Conservation (phyloP, 495 filamentous ascomycete genomes). For the Patellaria atrata region DNA sequence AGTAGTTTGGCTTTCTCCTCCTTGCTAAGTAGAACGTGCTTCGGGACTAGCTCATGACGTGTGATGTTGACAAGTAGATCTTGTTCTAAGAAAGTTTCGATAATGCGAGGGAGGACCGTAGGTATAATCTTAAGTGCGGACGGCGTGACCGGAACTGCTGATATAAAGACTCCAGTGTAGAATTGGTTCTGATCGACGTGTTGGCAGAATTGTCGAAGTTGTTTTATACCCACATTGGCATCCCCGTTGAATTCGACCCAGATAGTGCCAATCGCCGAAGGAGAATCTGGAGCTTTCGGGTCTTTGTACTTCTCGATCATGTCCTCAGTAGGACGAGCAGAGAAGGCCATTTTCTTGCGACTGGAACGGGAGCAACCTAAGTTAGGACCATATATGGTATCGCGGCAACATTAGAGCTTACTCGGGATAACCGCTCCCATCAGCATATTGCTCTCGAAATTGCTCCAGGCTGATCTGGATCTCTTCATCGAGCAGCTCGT, state of each 20-base stretch:
- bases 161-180: slow-evolving; percentile 80
- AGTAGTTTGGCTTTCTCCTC: slow-evolving; percentile 79
- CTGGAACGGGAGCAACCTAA: slow-evolving; percentile 35
- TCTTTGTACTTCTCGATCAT: slow-evolving; percentile 77
- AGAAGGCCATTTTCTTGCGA: slow-evolving; percentile 71
- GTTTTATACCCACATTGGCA: slow-evolving; percentile 66
- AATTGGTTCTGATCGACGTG: slow-evolving; percentile 61
- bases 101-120: slow-evolving; percentile 51
- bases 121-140: slow-evolving; percentile 73
- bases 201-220: slow-evolving; percentile 79
- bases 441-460: slow-evolving; percentile 53
- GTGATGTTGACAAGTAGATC: slow-evolving; percentile 97
- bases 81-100: slow-evolving; percentile 90
- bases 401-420: slow-evolving; percentile 29
- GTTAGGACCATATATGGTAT: background rate
- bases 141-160: slow-evolving; percentile 62
- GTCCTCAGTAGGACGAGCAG: slow-evolving; percentile 59
- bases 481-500: slow-evolving; percentile 82
- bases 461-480: slow-evolving; percentile 62
- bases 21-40: slow-evolving; percentile 74
- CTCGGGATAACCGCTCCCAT: slow-evolving; percentile 56
- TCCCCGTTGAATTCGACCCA: slow-evolving; percentile 86
- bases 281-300: slow-evolving; percentile 46
- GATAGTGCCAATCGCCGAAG: slow-evolving; percentile 58
- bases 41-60: slow-evolving; percentile 90